These are phyloP conservation scores for Podospora tetraspora DNA, from an alignment of 495 filamentous ascomycete genomes.

Conservation along the genomic window DNA sequence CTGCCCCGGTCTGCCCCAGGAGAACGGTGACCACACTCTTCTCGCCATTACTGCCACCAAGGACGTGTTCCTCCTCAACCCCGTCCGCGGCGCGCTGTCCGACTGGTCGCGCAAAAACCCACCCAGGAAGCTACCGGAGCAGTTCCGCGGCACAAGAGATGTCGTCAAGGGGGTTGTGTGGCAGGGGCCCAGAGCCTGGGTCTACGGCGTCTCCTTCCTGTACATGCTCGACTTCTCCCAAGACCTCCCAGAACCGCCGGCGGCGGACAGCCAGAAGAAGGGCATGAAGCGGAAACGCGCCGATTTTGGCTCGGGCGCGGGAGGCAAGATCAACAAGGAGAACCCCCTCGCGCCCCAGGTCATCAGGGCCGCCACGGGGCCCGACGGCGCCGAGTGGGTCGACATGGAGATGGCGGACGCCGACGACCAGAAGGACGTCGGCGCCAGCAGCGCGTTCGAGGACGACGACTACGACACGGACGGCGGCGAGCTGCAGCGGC, in stretches of 20 bases:
- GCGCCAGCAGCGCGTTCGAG: slow-evolving; percentile 31
- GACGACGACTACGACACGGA: slow-evolving; percentile 38
- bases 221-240: slow-evolving; percentile 86
- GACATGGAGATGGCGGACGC: slow-evolving; percentile 36
- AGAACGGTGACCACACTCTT: slow-evolving; percentile 51
- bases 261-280: slow-evolving; percentile 27
- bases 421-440: slow-evolving; percentile 37
- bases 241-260: slow-evolving; percentile 47
- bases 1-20: slow-evolving; percentile 23
- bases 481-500: slow-evolving; percentile 37
- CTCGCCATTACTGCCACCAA: slow-evolving; percentile 71
- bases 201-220: slow-evolving; percentile 79
- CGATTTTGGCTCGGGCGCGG: slow-evolving; percentile 52
- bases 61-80: slow-evolving; percentile 70
- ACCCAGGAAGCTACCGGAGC: slow-evolving; percentile 61
- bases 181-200: slow-evolving; percentile 75
- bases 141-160: slow-evolving; percentile 66
- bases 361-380: slow-evolving; percentile 35
- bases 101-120: slow-evolving; percentile 86
- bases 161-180: slow-evolving; percentile 78
- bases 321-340: slow-evolving; percentile 53
- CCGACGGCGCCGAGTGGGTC: slow-evolving; percentile 39
- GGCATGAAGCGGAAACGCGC: slow-evolving; percentile 48
- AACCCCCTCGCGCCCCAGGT: slow-evolving; percentile 33
- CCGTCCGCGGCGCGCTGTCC: slow-evolving; percentile 64